These are phyloP conservation scores for Thraustotheca clavata DNA, from an alignment of 352 stramenopile species.

Conservation along the genomic window DNA sequence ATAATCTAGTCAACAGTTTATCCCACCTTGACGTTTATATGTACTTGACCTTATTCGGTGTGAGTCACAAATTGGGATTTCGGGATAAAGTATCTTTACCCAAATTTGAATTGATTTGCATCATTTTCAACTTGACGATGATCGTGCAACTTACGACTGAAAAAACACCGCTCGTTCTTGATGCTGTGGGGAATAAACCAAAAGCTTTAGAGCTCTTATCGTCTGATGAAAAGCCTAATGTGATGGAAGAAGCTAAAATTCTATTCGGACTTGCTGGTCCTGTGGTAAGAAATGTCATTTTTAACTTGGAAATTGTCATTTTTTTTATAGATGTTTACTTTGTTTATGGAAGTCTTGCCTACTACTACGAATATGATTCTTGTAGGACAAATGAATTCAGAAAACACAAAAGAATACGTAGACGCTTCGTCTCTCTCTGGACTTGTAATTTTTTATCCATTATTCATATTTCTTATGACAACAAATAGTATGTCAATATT, in stretches of 20 bases:
- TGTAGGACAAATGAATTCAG: constrained; percentile 49
- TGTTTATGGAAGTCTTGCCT: constrained; percentile 39
- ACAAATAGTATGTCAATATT: constrained; percentile 51
- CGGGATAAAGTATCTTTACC: not conserved
- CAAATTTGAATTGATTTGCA: constrained; percentile 31
- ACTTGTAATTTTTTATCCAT: constrained; percentile 36
- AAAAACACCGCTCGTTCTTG: constrained; percentile 26
- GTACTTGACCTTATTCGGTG: not conserved
- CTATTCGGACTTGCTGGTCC: constrained; percentile 4
- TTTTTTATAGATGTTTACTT: constrained; percentile 19
- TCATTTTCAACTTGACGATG: constrained; percentile 24
- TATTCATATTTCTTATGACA: constrained; percentile 14
- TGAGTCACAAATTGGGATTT: not conserved
- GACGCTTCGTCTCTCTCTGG: constrained; percentile 28
- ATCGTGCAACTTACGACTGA: constrained; percentile 32
- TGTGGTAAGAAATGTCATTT: not conserved
- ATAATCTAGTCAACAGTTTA: constrained; percentile 6
- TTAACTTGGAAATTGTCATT: not conserved
- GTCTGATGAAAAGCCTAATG: not conserved
- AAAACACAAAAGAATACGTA: constrained; percentile 47
- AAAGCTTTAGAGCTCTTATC: not conserved
- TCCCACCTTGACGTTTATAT: not conserved
- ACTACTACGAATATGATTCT: constrained; percentile 52
- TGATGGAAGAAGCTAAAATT: not conserved
- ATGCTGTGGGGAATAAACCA: constrained; percentile 25